A percentile compares a stretch with the other conserved stretches of the same genome.
phyloP scores from a whole-genome alignment of 2,329 filamentous ascomycete species.

The Phoma herbarum region DNA sequence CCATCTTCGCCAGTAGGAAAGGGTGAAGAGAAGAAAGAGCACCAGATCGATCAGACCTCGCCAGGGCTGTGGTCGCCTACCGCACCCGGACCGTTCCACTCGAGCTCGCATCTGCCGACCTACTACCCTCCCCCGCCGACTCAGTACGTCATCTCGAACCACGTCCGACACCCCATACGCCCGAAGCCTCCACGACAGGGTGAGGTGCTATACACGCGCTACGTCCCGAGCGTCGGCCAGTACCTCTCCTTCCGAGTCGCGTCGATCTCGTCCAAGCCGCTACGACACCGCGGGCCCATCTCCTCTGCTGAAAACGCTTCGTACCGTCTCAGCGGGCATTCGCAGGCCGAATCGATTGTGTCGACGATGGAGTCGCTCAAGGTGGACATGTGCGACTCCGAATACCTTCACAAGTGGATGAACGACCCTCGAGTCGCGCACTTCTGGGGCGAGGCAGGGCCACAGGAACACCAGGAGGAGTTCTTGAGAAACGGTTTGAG shows the following conservation, averaged over 20 bases:
- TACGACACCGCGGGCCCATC: constrained; percentile 69
- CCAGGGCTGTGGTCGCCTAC: constrained; percentile 53
- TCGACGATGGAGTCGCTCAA: constrained; percentile 44
- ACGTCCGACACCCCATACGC: constrained; percentile 83
- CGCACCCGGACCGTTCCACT: constrained; percentile 75
- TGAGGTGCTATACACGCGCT: constrained; percentile 89
- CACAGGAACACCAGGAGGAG: constrained; percentile 64
- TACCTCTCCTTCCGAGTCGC: constrained; percentile 91
- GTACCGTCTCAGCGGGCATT: constrained; percentile 50
- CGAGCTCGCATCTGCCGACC: constrained; percentile 84
- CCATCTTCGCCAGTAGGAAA: constrained; percentile 59
- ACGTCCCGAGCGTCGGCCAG: constrained; percentile 80
- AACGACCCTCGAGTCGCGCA: constrained; percentile 80
- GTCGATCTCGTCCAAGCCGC: constrained; percentile 70
- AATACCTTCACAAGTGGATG: constrained; percentile 87
- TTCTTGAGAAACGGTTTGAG: constrained; percentile 74
- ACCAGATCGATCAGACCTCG: constrained; percentile 43
- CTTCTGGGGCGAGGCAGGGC: constrained; percentile 81
- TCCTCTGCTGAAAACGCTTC: constrained; percentile 32
- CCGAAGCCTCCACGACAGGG: constrained; percentile 90
- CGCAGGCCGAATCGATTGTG: constrained; percentile 59
- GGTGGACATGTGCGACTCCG: constrained; percentile 62
- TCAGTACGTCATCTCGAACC: constrained; percentile 81
- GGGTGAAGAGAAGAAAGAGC: constrained; percentile 35
- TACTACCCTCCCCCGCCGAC: constrained; percentile 87